phyloP scores from a whole-genome alignment of 2,329 filamentous ascomycete genomes.

The Neurospora sp. region DNA sequence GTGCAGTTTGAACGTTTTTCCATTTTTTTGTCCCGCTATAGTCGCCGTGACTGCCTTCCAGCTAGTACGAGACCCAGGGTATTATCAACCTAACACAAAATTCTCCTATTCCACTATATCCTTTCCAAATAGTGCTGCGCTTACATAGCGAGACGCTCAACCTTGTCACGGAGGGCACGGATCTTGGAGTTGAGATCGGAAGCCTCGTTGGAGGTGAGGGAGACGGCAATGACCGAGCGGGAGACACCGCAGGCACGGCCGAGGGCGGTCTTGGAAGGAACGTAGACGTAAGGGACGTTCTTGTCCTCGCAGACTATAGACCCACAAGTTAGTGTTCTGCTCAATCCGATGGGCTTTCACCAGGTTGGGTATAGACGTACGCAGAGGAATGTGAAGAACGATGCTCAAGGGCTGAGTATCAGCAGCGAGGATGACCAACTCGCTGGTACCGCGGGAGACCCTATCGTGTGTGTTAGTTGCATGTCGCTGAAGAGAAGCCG shows the following conservation, averaged over 20 bases:
- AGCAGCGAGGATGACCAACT: conserved; percentile 81
- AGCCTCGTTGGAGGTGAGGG: conserved; percentile 87
- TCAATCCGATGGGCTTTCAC: background rate
- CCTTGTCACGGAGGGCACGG: conserved; percentile 82
- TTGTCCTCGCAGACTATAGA: conserved; percentile 64
- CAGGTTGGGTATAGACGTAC: background rate
- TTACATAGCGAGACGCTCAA: conserved; percentile 90
- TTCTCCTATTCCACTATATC: background rate
- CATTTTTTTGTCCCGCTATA: background rate
- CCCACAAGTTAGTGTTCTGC: background rate
- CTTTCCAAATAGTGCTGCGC: background rate
- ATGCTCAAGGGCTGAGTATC: conserved; percentile 85
- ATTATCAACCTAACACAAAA: background rate
- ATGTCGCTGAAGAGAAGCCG: background rate
- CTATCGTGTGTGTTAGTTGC: conserved; percentile 6
- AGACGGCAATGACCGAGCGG: conserved; percentile 75
- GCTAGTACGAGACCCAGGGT: background rate
- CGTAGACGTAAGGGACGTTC: conserved; percentile 54
- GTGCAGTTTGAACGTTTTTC: background rate
- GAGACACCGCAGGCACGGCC: conserved; percentile 85
- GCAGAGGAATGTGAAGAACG: conserved; percentile 77
- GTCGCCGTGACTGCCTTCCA: background rate
- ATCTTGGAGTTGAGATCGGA: conserved; percentile 84
- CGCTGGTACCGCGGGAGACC: conserved; percentile 64
- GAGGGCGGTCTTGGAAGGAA: conserved; percentile 72